These are phyloP conservation scores for Delonix regia DNA, from an alignment of 306 rosid species.

Conservation along the genomic window DNA sequence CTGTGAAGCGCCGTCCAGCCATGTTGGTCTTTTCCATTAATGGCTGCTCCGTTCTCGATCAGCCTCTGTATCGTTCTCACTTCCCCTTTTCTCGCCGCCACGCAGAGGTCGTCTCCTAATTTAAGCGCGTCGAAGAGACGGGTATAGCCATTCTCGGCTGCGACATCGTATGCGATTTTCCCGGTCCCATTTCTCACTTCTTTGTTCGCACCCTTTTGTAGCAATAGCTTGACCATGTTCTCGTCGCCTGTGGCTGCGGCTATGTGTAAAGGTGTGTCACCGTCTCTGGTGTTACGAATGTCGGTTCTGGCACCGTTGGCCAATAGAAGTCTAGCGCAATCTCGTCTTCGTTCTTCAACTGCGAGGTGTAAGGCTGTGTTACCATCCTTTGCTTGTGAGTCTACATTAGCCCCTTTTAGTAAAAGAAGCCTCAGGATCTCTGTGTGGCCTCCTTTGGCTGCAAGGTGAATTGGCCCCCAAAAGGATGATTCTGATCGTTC, in stretches of 20 bases:
- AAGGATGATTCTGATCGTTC: constrained; percentile 53
- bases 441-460: constrained; percentile 62
- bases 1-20: constrained; percentile 89
- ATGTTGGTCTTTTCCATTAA: constrained; percentile 75
- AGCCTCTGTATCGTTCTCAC: constrained; percentile 60
- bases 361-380: constrained; percentile 79
- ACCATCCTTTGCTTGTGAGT: constrained; percentile 59
- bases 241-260: constrained; percentile 77
- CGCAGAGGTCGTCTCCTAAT: constrained; percentile 67
- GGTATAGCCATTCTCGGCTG: constrained; percentile 59
- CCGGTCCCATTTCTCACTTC: constrained; percentile 57
- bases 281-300: constrained; percentile 48
- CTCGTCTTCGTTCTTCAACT: constrained; percentile 57
- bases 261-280: constrained; percentile 68
- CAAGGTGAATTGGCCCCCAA: constrained; percentile 66
- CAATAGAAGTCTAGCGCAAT: constrained; percentile 61
- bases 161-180: constrained; percentile 64
- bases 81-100: constrained; percentile 72
- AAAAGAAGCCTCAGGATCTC: constrained; percentile 75
- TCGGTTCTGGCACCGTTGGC: constrained; percentile 63
- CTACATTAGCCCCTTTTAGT: constrained; percentile 66
- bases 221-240: constrained; percentile 63
- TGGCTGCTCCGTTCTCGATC: constrained; percentile 56
- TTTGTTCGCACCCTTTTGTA: constrained; percentile 74
- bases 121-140: constrained; percentile 64